Percentiles rank a stretch among this genome's conserved stretches.
phyloP scores from a whole-genome alignment of 1,284 basidiomycete species.

The Gomphus bonarii region DNA sequence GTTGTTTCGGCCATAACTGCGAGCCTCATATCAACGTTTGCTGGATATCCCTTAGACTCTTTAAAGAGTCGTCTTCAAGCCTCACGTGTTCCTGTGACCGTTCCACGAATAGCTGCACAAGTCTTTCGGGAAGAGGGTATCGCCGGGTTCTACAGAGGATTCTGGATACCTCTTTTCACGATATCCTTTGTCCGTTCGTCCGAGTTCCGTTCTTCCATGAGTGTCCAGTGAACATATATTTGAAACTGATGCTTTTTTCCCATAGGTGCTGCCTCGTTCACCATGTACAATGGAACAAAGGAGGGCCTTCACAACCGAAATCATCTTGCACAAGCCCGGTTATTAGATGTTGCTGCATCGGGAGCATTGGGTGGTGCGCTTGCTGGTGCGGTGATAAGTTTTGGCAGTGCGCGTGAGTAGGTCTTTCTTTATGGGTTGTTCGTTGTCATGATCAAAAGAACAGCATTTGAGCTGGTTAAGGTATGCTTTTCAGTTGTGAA shows the following conservation, averaged over 20 bases:
- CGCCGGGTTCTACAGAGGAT: conserved; percentile 82
- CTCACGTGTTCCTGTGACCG: conserved; percentile 63
- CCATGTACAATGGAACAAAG: conserved; percentile 88
- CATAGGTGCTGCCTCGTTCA: conserved; percentile 80
- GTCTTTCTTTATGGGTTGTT: conserved; percentile 11
- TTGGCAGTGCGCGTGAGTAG: conserved; percentile 72
- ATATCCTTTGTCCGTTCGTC: conserved; percentile 91
- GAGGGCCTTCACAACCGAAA: conserved; percentile 60
- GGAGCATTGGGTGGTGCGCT: conserved; percentile 75
- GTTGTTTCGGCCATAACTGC: conserved; percentile 74
- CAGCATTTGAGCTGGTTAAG: conserved; percentile 94
- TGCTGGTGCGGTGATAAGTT: conserved; percentile 75
- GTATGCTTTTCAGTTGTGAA: conserved; percentile 27
- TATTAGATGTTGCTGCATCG: conserved; percentile 62
- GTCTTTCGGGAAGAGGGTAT: conserved; percentile 90
- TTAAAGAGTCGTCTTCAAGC: conserved; percentile 89
- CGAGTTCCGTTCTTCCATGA: conserved; percentile 5
- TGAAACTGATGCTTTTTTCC: conserved; percentile 14
- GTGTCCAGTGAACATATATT: conserved; percentile 6
- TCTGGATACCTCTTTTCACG: conserved; percentile 90
- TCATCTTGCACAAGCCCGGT: conserved; percentile 44
- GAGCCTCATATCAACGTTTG: conserved; percentile 74
- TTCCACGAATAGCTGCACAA: conserved; percentile 58
- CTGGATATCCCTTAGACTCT: conserved; percentile 82
- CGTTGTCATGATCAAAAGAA: conserved; percentile 11